Evolutionary conservation across 2,329 filamentous ascomycete species (phyloP).

Genomic region (Colletotrichum sp.): DNA sequence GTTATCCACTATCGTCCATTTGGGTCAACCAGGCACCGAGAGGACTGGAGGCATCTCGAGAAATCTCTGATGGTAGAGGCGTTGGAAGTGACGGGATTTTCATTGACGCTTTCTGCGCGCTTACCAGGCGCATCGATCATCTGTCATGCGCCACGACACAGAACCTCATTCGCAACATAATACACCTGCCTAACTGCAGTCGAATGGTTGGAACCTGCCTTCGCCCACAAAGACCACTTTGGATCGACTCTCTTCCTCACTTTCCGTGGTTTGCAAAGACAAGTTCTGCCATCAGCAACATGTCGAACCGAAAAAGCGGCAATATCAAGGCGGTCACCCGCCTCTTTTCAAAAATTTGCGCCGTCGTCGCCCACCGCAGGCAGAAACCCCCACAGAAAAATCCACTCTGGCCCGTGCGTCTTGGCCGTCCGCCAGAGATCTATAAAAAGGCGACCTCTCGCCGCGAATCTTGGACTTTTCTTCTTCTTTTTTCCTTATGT

Average conservation of each 20-base stretch:
- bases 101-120: not conserved
- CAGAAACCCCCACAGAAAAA: not conserved
- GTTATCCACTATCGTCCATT: not conserved
- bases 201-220: not conserved
- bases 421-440: not conserved
- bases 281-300: not conserved
- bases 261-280: not conserved
- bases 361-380: not conserved
- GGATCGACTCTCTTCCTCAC: not conserved
- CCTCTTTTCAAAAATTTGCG: slow-evolving; percentile 3
- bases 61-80: not conserved
- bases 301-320: not conserved
- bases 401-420: not conserved
- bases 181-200: not conserved
- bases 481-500: slow-evolving; percentile 59
- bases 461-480: slow-evolving; percentile 37
- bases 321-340: slow-evolving; percentile 11
- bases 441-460: slow-evolving; percentile 45
- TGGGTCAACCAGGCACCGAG: not conserved
- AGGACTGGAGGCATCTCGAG: not conserved
- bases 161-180: not conserved
- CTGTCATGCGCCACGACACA: not conserved
- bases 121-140: not conserved
- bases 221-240: not conserved
- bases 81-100: not conserved